Evolutionary conservation across 164 flowering plant genomes (phyloP), one percentile per base, ranked within the genome.

Genomic region (Magnolia sinica): DNA sequence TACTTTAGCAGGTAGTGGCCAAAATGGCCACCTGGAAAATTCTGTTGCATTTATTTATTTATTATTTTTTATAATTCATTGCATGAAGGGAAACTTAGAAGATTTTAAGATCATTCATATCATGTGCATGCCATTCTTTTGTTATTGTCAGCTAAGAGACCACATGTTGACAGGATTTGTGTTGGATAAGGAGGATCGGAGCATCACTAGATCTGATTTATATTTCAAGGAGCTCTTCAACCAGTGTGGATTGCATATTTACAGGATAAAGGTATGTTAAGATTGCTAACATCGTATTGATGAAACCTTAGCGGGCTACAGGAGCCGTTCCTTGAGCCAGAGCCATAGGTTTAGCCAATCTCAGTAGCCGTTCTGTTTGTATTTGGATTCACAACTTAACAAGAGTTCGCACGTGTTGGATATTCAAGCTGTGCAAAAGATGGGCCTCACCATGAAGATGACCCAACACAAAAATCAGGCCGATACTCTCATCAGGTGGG

Each of bases 141-240:
- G 45, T 11, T 55, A 3, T 55, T 55, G 61, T 55, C 61, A 11
- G 18, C 61, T 55, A 55, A 55, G 61, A 55, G 61, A 16, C 61
- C 52, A 22, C 19, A 51, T 67, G 50, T 78, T 79, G 81, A 59
- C 83, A 95, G 99, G 98, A 72, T 96, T 96, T 86, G 95, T 96
- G 70, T 80, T 94, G 85, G 99, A 96, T 81, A 91, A 92, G 37
- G 92, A 91, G 65, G 98, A 96, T 79, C 83, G 84, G 58, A 96
- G 99, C 84, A 80, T 96, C 75, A 96, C 98, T 3, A 88, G 99
- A 81, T 96, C 99, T 27, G 97, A 96, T 81, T 72, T 72, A 73
- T 96, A 96, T 85, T 96, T 92, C 84, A 94, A 90, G 86, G 89
- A 94, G 82, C 92, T 96, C 63, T 94, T 96, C 80, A 71, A 71